These are phyloP conservation scores for Trypanosomatidae sp. DNA, from an alignment of 208 protist species.

Conservation along the genomic window DNA sequence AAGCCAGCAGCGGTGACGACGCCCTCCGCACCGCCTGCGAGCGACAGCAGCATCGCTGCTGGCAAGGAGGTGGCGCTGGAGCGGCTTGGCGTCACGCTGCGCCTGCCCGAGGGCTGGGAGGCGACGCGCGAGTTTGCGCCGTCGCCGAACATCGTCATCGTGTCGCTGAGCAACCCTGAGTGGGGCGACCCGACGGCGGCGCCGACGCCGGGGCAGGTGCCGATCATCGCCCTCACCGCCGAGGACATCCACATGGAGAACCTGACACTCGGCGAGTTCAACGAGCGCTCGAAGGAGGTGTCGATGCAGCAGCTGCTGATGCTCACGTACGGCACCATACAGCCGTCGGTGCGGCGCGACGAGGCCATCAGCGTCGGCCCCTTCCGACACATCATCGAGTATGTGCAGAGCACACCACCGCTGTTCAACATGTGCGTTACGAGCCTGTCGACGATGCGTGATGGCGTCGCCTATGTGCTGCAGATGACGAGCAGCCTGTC, in stretches of 20 bases:
- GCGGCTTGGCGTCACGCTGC: slow-evolving; percentile 44
- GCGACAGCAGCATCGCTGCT: not conserved
- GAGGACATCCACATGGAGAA: slow-evolving; percentile 68
- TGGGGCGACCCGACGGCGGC: slow-evolving; percentile 21
- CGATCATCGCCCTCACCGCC: slow-evolving; percentile 54
- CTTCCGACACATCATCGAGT: slow-evolving; percentile 54
- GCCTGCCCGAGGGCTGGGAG: slow-evolving; percentile 37
- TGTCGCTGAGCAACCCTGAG: slow-evolving; percentile 53
- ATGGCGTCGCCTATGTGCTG: slow-evolving; percentile 60
- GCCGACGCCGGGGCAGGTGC: slow-evolving; percentile 28
- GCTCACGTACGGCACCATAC: slow-evolving; percentile 55
- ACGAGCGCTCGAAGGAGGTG: slow-evolving; percentile 56
- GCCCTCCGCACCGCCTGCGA: not conserved
- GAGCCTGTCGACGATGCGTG: slow-evolving; percentile 57
- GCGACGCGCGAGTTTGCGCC: slow-evolving; percentile 59
- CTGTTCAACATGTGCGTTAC: slow-evolving; percentile 54
- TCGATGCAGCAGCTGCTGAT: slow-evolving; percentile 71
- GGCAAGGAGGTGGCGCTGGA: slow-evolving; percentile 2
- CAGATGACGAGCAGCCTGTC: slow-evolving; percentile 68
- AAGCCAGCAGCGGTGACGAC: not conserved
- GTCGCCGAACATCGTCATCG: slow-evolving; percentile 66
- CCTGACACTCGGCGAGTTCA: slow-evolving; percentile 54
- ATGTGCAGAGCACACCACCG: slow-evolving; percentile 46
- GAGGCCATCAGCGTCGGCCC: slow-evolving; percentile 17
- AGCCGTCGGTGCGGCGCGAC: slow-evolving; percentile 47